phyloP scores from a whole-genome alignment of 164 flowering plant genomes.

The Platanus orientalis region DNA sequence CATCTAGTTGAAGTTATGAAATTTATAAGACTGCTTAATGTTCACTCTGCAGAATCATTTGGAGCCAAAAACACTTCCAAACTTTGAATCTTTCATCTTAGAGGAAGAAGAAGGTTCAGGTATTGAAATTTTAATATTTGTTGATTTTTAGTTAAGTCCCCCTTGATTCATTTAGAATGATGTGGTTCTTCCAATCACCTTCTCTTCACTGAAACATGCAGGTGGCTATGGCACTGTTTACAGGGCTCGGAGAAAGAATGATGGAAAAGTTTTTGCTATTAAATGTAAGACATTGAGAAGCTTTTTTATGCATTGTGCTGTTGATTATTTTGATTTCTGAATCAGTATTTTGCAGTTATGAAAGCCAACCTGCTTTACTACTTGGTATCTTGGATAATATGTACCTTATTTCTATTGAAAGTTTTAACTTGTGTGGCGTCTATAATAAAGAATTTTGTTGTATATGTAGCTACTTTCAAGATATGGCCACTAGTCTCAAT shows the following conservation, averaged over 20 bases:
- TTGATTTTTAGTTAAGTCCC: slow-evolving; percentile 1
- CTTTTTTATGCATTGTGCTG: background rate
- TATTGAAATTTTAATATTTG: slow-evolving; percentile 13
- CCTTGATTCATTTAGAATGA: background rate
- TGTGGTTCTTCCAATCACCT: background rate
- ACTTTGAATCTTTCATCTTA: slow-evolving; percentile 49
- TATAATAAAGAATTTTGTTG: too few relatives aligned
- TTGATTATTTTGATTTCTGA: background rate
- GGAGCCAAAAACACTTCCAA: slow-evolving; percentile 38
- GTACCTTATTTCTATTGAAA: too few relatives aligned
- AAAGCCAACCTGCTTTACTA: background rate
- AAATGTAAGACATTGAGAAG: slow-evolving; percentile 22
- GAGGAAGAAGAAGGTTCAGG: slow-evolving; percentile 79
- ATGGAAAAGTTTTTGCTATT: slow-evolving; percentile 36
- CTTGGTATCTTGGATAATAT: too few relatives aligned
- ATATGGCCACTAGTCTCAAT: too few relatives aligned
- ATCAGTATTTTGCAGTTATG: background rate
- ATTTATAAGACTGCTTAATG: slow-evolving; percentile 9
- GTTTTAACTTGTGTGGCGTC: background rate
- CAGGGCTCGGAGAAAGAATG: slow-evolving; percentile 37
- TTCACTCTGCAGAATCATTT: slow-evolving; percentile 33
- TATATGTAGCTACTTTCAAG: too few relatives aligned
- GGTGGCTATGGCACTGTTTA: slow-evolving; percentile 59
- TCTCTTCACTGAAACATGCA: slow-evolving; percentile 14
- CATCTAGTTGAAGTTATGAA: background rate